Evolutionary conservation across 2,329 filamentous ascomycete species (phyloP), one percentile per base, ranked within the genome.

Genomic region (Xylaria sp.): DNA sequence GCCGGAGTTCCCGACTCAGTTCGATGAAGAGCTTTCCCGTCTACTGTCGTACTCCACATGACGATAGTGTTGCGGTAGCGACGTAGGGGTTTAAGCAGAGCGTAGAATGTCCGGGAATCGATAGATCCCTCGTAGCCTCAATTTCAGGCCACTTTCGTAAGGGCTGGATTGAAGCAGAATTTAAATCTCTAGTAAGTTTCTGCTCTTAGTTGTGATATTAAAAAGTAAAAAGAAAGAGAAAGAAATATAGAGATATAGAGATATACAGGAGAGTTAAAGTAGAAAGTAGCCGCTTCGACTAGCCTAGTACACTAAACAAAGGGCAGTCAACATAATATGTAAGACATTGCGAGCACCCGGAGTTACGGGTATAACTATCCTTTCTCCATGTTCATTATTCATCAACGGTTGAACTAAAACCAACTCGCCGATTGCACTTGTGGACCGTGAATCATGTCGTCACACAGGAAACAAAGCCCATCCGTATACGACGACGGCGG

Each of bases 41-140:
- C 76, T 47, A 78, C 65, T 7, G 71, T 71, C 45, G 72, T 73
- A 45, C 74, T 73, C 76, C 77, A 76, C 79, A 81, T 81, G 61
- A 31, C 56, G 13, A 10, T 29, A n/a, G 20, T 22, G 33, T 49
- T 22, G n/a, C 13, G 38, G 11, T 6, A 55, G 10, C 17, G 5
- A 3, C 17, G 13, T 6, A n/a, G n/a, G 5, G 1, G 2, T 49
- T 58, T 17, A 13, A 5, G n/a, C 11, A 38, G n/a, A 25, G 25
- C 29, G 25, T 25, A n/a, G 20, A 39, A 54, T 33, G 25, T 11
- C 3, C 2, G 2, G 29, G 22, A 50, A 33, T 5, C 31, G 47
- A 29, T 7, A 17, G 29, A 15, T 27, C 25, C 15, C n/a, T 56
- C 49, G 11, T 2, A 7, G 20, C 11, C 29, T 29, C 17, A 15